Evolutionary conservation across 495 filamentous ascomycete genomes (phyloP).

Genomic region (Cladorrhinum samala): DNA sequence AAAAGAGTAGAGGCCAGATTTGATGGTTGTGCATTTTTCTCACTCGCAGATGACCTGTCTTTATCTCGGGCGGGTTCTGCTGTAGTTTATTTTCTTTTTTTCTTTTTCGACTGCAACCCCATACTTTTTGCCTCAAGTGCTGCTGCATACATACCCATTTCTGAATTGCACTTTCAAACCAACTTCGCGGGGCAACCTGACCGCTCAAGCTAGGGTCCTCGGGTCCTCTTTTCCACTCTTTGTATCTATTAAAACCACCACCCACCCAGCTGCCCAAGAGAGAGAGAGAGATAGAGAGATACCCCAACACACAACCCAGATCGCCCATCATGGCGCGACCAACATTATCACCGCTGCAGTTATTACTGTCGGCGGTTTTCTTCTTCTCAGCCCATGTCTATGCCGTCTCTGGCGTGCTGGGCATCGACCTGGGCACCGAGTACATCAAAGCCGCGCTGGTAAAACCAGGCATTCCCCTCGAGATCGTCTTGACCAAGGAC

Average conservation of each 20-base stretch:
- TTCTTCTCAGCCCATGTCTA: constrained; percentile 45
- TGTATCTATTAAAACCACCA: not conserved
- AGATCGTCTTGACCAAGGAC: constrained; percentile 98
- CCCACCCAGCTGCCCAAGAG: constrained; percentile 8
- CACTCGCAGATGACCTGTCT: constrained; percentile 8
- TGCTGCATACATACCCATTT: too few species aligned
- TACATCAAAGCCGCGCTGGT: constrained; percentile 96
- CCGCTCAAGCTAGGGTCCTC: too few species aligned
- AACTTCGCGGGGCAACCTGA: not conserved
- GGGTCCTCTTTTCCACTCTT: not conserved
- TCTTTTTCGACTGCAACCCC: constrained; percentile 1
- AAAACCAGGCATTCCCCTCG: constrained; percentile 95
- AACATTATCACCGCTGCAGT: constrained; percentile 36
- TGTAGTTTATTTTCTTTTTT: too few species aligned
- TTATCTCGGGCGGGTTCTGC: not conserved
- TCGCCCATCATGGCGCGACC: constrained; percentile 38
- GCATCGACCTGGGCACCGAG: constrained; percentile 91
- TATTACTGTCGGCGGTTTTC: constrained; percentile 42
- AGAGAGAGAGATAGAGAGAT: constrained; percentile 15
- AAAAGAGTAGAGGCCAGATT: constrained; percentile 15
- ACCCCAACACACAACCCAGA: constrained; percentile 6
- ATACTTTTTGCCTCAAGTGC: too few species aligned
- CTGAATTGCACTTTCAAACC: too few species aligned
- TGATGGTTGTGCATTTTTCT: not conserved
- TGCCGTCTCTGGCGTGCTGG: constrained; percentile 68